phyloP scores from a whole-genome alignment of 2,329 filamentous ascomycete genomes.

The Penicillium sp. region DNA sequence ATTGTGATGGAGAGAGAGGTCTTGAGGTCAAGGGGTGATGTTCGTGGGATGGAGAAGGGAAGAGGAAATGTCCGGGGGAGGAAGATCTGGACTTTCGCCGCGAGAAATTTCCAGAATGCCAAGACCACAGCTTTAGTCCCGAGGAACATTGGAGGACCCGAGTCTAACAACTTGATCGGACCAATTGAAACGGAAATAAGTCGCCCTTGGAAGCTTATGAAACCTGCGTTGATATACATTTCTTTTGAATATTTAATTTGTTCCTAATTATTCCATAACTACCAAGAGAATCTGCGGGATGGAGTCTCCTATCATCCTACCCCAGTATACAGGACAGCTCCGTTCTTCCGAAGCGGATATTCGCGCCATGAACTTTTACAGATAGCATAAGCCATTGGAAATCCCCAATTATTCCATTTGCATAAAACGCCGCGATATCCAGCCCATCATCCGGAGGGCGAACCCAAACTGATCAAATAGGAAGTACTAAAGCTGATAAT shows the following conservation, averaged over 20 bases:
- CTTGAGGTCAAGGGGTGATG: slow-evolving; percentile 24
- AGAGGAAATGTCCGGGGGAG: slow-evolving; percentile 31
- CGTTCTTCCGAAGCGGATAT: slow-evolving; percentile 2
- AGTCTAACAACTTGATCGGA: neutral
- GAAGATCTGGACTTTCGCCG: slow-evolving; percentile 33
- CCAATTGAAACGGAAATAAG: neutral
- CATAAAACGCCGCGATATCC: slow-evolving; percentile 23
- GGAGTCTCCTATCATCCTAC: neutral
- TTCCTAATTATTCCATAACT: neutral
- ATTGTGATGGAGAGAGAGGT: slow-evolving; percentile 20
- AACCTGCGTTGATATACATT: neutral
- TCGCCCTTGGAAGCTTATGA: neutral
- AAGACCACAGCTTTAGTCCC: slow-evolving; percentile 39
- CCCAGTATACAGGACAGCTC: neutral
- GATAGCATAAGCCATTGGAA: neutral
- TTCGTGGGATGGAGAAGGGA: slow-evolving; percentile 33
- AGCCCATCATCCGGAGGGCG: slow-evolving; percentile 3
- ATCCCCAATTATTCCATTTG: slow-evolving; percentile 2
- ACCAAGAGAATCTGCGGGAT: neutral
- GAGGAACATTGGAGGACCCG: slow-evolving; percentile 25
- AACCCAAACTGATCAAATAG: slow-evolving; percentile 5
- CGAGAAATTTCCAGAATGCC: slow-evolving; percentile 50
- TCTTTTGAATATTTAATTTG: no score
- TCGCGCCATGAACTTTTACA: neutral
- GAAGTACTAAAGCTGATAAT: slow-evolving; percentile 4